Evolutionary conservation across 768 basidiomycete species (phyloP).

Genomic region (Chalciporus pseudorubinellus): DNA sequence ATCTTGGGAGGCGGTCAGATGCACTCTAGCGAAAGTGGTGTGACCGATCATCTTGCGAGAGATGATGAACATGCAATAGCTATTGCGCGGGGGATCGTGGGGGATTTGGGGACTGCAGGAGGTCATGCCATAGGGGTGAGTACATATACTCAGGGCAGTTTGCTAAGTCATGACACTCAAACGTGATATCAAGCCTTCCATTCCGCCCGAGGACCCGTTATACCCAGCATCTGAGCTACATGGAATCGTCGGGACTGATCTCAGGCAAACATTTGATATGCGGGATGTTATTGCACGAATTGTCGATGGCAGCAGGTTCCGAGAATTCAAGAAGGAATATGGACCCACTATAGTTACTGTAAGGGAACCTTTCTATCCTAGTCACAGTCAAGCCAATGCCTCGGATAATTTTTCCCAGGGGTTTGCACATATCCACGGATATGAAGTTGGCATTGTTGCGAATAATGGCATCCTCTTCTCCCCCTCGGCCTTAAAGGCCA

Average conservation of each 20-base stretch:
- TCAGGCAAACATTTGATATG: slow-evolving; percentile 89
- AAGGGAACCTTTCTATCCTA: slow-evolving; percentile 19
- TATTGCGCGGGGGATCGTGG: slow-evolving; percentile 72
- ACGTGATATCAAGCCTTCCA: slow-evolving; percentile 48
- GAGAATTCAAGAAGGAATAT: slow-evolving; percentile 97
- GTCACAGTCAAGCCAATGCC: slow-evolving; percentile 5
- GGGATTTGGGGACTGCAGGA: slow-evolving; percentile 71
- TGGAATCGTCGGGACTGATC: slow-evolving; percentile 89
- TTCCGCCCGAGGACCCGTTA: slow-evolving; percentile 64
- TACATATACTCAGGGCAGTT: slow-evolving; percentile 19
- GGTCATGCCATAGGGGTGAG: slow-evolving; percentile 50
- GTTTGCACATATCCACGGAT: slow-evolving; percentile 87
- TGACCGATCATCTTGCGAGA: slow-evolving; percentile 82
- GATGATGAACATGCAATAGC: slow-evolving; percentile 85
- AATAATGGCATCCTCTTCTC: slow-evolving; percentile 97
- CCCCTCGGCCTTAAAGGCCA: slow-evolving; percentile 88
- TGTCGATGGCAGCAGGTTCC: slow-evolving; percentile 87
- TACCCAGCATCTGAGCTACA: slow-evolving; percentile 82
- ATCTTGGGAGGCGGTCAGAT: slow-evolving; percentile 86
- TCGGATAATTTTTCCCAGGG: slow-evolving; percentile 44
- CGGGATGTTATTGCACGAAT: slow-evolving; percentile 89
- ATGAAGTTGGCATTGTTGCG: slow-evolving; percentile 86
- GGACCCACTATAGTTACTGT: slow-evolving; percentile 89
- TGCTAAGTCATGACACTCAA: slow-evolving; percentile 9
- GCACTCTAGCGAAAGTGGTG: slow-evolving; percentile 90